Base-by-base conservation (phyloP, 805 yeast genomes). In the Kodamaea jinghongensis region DNA sequence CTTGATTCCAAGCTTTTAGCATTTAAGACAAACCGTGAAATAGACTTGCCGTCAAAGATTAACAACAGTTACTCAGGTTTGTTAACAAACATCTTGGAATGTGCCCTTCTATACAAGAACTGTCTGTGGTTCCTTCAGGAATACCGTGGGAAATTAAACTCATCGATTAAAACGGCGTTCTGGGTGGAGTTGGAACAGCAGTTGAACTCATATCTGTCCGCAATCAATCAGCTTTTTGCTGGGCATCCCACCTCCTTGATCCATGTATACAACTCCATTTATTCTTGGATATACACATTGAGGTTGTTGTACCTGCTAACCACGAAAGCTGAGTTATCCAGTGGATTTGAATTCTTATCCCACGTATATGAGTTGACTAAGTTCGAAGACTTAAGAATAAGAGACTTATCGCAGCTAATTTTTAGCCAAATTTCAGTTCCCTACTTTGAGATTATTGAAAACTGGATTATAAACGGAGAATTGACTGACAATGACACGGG, bases 381-480 rank as follows among this genome's bases (percentile, higher is more conserved):
- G 17, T 79, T 79, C 54, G 96, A 96, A 1, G 95, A 91, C 54
- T 47, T 55, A 6, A 45, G 67, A 3, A 68, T 88, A 2, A 52
- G 67, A 25, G 46, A 55, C 0, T 51, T 79, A 10, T 65, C 87
- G 0, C 32, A 36, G 0, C 49, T 60, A 4, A 61, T 85, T 14
- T 75, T 80, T 39, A 38, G 55, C 3, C 67, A 67, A 22, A 67
- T 78, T 3, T 59, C 75, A 0, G 62, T 62, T 4, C 87, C 95
- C 1, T 87, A 86, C 55, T 71, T 71, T 39, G 78, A 75, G 28
- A 67, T 79, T 22, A 49, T 86, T 4, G 68, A 71, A 28, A 67
- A 70, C 31, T 91, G 97, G 97, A 55, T 88, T 2, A 56, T 77
- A 0, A 61, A 72, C 31, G 97, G 96, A 1, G 78, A 75, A 36